Evolutionary conservation across 306 rosid species (phyloP), one percentile per base, ranked within the genome.

Genomic region (Medicago ruthenica): DNA sequence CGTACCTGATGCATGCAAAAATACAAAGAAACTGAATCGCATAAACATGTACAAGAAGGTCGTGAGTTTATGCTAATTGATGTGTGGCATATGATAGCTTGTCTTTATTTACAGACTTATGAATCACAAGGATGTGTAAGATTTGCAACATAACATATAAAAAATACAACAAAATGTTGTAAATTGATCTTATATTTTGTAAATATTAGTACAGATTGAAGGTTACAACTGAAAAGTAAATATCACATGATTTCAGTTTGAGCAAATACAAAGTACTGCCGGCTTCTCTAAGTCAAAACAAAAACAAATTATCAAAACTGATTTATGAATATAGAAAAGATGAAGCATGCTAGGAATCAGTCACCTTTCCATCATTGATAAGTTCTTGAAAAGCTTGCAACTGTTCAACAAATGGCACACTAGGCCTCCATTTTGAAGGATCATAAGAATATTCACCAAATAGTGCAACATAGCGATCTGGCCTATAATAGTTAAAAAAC

Each of bases 361-460:
- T 76, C 82, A 94, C 98, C 95, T 94, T 94, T 87, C 97, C 98
- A 83, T 92, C 98, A 16, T 84, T 87, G 70, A 94, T 84, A 71
- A 94, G 92, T 78, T 94, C 92, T 86, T 90, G 92, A 80, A 90
- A 87, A 78, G 97, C 97, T 84, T 74, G 90, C 86, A 94, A 85
- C 70, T 94, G 98, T 79, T 90, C 96, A 80, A 84, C 89, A 75
- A 95, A 95, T 8, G 98, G 94, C 79, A 95, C 91, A 69, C 98
- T 95, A 7, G 91, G 84, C 82, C 98, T 95, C 98, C 97, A 95
- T 75, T 86, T 92, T 51, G 89, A 82, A 80, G 79, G 67, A 84
- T 95, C 95, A 71, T 92, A 92, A 16, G 0, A 79, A 83, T 58
- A 83, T 20, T 72, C 93, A n/a, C 95, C 96, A 84, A 92, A 92